These are phyloP conservation scores for Chlamydomonas urium DNA, from an alignment of 139 green algal genomes.

Conservation along the genomic window DNA sequence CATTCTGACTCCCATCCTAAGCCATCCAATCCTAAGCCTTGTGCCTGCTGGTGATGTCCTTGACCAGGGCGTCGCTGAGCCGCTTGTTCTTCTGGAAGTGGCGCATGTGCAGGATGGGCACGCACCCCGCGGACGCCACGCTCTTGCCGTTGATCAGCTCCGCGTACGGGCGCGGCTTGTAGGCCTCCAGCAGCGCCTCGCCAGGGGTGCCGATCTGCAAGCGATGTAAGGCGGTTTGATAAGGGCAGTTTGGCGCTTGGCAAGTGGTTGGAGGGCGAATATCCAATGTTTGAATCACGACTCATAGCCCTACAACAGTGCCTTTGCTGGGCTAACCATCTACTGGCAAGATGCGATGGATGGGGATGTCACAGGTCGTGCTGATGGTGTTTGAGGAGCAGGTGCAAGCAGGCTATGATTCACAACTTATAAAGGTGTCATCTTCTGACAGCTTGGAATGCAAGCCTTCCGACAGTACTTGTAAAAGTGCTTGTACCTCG, in stretches of 20 bases:
- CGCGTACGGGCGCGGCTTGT: constrained; percentile 65
- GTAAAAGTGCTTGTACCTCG: no score
- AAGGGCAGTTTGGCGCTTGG: neutral
- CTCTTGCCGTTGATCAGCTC: constrained; percentile 60
- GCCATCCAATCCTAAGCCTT: no score
- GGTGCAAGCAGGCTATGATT: no score
- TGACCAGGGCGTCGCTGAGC: constrained; percentile 37
- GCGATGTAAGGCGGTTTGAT: neutral
- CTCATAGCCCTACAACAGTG: no score
- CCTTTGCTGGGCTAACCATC: no score
- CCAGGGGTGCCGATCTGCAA: constrained; percentile 34
- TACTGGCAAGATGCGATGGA: no score
- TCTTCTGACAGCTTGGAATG: no score
- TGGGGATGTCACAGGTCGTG: no score
- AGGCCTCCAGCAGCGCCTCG: constrained; percentile 62
- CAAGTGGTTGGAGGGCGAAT: neutral
- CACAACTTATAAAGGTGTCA: no score
- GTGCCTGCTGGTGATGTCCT: constrained; percentile 24
- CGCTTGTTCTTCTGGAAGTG: constrained; percentile 74
- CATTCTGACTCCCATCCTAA: no score
- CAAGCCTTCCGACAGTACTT: no score
- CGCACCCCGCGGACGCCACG: constrained; percentile 74
- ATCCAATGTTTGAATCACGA: neutral
- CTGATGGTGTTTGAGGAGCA: no score
- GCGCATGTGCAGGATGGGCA: constrained; percentile 96